Conservation (phyloP, 305 asterid species). For the Fraxinus dipetala region DNA sequence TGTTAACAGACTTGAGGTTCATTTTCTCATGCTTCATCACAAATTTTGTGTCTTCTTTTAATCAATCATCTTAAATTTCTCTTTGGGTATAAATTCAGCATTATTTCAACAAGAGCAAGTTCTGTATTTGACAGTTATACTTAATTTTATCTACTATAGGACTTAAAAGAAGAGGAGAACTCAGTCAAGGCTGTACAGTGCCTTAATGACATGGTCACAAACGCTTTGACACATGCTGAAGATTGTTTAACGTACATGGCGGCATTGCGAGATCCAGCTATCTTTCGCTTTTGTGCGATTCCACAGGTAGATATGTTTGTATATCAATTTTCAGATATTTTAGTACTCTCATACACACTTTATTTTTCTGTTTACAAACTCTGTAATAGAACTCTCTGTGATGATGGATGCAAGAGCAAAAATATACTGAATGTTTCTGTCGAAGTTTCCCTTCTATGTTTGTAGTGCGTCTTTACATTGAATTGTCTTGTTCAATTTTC, state of each 20-base stretch:
- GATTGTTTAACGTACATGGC: conserved; percentile 78
- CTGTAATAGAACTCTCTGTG: neutral
- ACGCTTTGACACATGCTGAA: conserved; percentile 80
- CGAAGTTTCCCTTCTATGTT: neutral
- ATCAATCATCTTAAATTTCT: neutral
- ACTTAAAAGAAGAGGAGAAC: conserved; percentile 78
- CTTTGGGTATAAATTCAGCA: neutral
- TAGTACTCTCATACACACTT: neutral
- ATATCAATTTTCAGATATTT: neutral
- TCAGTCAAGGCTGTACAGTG: conserved; percentile 91
- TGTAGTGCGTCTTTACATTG: neutral
- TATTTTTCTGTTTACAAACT: neutral
- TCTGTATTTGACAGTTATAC: neutral
- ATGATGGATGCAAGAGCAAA: neutral
- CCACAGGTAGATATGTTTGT: neutral
- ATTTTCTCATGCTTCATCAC: conserved; percentile 6
- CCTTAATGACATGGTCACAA: conserved; percentile 94
- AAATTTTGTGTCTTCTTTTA: neutral
- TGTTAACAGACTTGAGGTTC: conserved; percentile 88
- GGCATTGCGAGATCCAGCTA: conserved; percentile 68
- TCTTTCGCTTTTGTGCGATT: conserved; percentile 78
- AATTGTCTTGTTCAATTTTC: neutral
- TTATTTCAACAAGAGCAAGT: neutral
- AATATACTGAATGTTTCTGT: neutral
- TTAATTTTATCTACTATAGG: conserved; percentile 44